A percentile compares a stretch with the other conserved stretches of the same genome.
These are phyloP conservation scores for Nymphaea thermarum DNA, from an alignment of 164 flowering plant genomes.

Conservation along the genomic window DNA sequence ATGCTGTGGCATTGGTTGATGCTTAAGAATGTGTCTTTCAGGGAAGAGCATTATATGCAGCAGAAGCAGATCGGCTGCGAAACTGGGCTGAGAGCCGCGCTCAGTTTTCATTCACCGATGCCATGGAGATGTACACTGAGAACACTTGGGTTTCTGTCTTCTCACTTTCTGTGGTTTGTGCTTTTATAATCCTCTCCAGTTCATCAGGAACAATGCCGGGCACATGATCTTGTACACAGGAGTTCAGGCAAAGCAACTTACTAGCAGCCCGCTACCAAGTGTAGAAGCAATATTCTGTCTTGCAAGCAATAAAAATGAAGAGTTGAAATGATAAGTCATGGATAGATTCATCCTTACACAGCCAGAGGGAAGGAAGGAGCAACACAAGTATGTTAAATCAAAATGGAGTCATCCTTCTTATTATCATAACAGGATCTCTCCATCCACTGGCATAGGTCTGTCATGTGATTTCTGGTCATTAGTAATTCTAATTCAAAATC, in stretches of 20 bases:
- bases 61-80: constrained; percentile 94
- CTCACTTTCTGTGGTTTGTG: constrained; percentile 92
- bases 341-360: too few relatives aligned
- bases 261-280: not conserved
- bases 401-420: too few relatives aligned
- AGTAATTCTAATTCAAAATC: too few relatives aligned
- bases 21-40: constrained; percentile 11
- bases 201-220: constrained; percentile 42
- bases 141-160: constrained; percentile 92
- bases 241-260: not conserved
- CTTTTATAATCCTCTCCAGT: constrained; percentile 90
- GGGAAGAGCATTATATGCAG: constrained; percentile 94
- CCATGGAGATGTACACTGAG: constrained; percentile 97
- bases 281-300: not conserved
- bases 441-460: too few relatives aligned
- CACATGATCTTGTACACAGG: constrained; percentile 13
- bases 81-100: constrained; percentile 98
- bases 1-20: not conserved
- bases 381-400: too few relatives aligned
- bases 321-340: too few relatives aligned
- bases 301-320: not conserved
- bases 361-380: too few relatives aligned
- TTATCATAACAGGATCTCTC: too few relatives aligned
- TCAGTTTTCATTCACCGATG: constrained; percentile 91
- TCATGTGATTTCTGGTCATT: too few relatives aligned